Percentiles rank a stretch among this genome's conserved stretches.
These are phyloP conservation scores for Colletotrichum sp. DNA, from an alignment of 2,329 filamentous ascomycete species.

Conservation along the genomic window DNA sequence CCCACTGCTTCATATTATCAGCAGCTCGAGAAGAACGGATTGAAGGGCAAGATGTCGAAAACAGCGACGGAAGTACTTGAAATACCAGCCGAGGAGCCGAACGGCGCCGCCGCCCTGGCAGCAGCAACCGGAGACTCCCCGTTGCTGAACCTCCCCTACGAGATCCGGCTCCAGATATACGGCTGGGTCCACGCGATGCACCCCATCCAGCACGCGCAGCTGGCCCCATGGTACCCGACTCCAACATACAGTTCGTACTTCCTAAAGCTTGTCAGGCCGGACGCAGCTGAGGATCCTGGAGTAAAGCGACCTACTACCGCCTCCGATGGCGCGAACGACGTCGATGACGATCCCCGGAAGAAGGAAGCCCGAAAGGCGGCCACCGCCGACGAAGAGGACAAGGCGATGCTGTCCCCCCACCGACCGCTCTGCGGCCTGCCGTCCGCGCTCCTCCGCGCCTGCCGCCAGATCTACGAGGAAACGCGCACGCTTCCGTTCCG, in stretches of 20 bases:
- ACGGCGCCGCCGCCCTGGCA: background rate
- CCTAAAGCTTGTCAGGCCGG: constrained; percentile 24
- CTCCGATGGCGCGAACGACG: background rate
- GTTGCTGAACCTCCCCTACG: constrained; percentile 44
- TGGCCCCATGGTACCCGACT: constrained; percentile 44
- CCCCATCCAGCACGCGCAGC: constrained; percentile 40
- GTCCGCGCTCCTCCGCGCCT: constrained; percentile 40
- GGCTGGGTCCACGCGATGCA: constrained; percentile 41
- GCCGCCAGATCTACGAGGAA: constrained; percentile 47
- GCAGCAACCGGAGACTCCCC: background rate
- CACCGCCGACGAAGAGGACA: background rate
- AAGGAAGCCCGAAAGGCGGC: background rate
- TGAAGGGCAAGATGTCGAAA: background rate
- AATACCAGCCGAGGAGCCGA: background rate
- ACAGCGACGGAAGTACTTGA: background rate
- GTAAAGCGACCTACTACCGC: background rate
- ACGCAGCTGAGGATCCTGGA: background rate
- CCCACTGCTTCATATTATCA: background rate
- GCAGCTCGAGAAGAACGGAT: background rate
- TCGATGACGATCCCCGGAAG: background rate
- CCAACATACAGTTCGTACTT: constrained; percentile 36
- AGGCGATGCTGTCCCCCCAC: constrained; percentile 32
- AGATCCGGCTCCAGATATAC: constrained; percentile 54
- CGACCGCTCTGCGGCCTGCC: constrained; percentile 46
- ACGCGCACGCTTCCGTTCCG: constrained; percentile 43